Evolutionary conservation across 2,329 filamentous ascomycete species (phyloP).

Genomic region (Drechslerella dactyloides): DNA sequence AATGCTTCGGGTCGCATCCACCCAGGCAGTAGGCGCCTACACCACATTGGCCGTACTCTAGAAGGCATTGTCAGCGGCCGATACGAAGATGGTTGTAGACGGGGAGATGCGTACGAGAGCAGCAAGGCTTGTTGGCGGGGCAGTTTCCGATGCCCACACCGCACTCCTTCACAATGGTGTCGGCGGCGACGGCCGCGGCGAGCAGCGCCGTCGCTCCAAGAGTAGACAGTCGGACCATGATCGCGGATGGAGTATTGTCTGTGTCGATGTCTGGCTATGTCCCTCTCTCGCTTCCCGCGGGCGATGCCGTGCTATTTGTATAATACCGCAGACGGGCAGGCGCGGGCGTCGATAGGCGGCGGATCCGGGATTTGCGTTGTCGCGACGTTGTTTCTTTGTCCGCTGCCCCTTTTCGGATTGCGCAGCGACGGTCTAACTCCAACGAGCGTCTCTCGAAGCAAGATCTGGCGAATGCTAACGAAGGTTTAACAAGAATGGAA

Average conservation of each 20-base stretch:
- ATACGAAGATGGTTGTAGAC: constrained; percentile 2
- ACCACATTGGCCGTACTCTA: constrained; percentile 88
- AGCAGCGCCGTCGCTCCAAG: constrained; percentile 28
- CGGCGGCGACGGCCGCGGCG: constrained; percentile 29
- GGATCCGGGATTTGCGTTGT: background rate
- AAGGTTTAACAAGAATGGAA: constrained; percentile 11
- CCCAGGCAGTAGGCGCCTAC: constrained; percentile 94
- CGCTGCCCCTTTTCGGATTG: constrained; percentile 27
- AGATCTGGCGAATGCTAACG: background rate
- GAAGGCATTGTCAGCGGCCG: background rate
- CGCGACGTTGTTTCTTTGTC: background rate
- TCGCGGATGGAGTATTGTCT: constrained; percentile 3
- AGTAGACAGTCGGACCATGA: constrained; percentile 43
- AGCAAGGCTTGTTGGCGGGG: constrained; percentile 75
- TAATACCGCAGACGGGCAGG: background rate
- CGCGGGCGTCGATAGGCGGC: too few species aligned
- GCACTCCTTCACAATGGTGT: constrained; percentile 53
- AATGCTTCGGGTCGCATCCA: constrained; percentile 88
- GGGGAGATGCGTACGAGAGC: constrained; percentile 70
- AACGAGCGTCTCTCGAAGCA: constrained; percentile 46
- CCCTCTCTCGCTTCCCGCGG: background rate
- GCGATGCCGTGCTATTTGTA: background rate
- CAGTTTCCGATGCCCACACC: constrained; percentile 66
- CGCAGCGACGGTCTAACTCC: constrained; percentile 14
- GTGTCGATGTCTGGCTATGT: background rate